Percentiles rank a stretch among this genome's conserved stretches.
phyloP scores from a whole-genome alignment of 1,284 basidiomycete species.

The Ganoderma lucidum region DNA sequence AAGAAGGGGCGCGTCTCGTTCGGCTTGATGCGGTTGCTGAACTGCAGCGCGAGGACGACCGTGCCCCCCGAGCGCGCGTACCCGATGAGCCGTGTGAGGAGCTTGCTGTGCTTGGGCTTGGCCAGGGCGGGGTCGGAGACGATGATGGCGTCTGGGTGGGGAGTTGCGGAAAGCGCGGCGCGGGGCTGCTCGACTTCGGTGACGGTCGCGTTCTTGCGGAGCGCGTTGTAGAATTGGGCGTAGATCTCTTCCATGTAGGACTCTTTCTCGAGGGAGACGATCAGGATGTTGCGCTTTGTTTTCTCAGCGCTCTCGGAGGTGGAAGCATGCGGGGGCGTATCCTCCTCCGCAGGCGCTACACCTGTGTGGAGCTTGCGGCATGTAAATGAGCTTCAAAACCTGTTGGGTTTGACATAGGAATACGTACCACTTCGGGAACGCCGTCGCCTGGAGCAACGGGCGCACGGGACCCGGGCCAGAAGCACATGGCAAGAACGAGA shows the following conservation, averaged over 20 bases:
- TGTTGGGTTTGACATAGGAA: not conserved
- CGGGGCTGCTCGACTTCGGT: conserved; percentile 9
- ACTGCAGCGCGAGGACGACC: not conserved
- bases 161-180: conserved; percentile 17
- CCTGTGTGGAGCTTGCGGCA: not conserved
- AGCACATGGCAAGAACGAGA: conserved; percentile 28
- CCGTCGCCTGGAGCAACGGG: not conserved
- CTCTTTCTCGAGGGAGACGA: conserved; percentile 27
- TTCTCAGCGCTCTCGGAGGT: not conserved
- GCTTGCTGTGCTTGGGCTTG: not conserved
- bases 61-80: conserved; percentile 8
- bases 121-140: conserved; percentile 26
- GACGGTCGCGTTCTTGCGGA: conserved; percentile 23
- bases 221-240: conserved; percentile 22
- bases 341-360: not conserved
- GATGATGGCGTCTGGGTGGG: conserved; percentile 24
- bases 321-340: not conserved
- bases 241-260: conserved; percentile 17
- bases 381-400: not conserved
- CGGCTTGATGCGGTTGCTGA: conserved; percentile 15
- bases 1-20: conserved; percentile 13
- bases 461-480: conserved; percentile 1
- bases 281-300: conserved; percentile 21
- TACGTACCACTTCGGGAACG: not conserved
- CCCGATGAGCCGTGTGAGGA: conserved; percentile 19